Percentiles rank a stretch among this genome's conserved stretches.
Conservation (phyloP, 345 rosid species). For the Gossypium stocksii region DNA sequence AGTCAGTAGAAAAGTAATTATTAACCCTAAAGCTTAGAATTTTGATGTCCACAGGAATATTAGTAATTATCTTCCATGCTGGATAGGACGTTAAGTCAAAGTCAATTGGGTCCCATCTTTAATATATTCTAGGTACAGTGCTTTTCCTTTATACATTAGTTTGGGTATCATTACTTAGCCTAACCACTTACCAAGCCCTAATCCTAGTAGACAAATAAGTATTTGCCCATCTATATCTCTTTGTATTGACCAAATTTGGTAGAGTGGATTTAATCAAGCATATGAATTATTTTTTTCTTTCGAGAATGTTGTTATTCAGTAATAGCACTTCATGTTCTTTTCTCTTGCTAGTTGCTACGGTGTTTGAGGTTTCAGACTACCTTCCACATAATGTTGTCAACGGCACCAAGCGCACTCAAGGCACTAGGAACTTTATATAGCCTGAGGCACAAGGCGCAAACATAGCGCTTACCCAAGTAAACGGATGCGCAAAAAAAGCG, state of each 20-base stretch:
- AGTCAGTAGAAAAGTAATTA: neutral
- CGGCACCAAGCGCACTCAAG: too few species aligned
- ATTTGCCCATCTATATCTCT: neutral
- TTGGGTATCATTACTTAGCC: neutral
- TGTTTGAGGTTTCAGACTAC: neutral
- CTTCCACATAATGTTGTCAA: too few species aligned
- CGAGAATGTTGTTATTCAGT: neutral
- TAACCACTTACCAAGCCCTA: neutral
- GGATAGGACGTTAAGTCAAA: neutral
- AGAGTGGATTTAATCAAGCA: neutral
- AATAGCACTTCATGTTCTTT: neutral
- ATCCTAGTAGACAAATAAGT: neutral
- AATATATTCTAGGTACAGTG: neutral
- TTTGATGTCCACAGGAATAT: neutral
- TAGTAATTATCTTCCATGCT: neutral
- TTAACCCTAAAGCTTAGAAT: neutral
- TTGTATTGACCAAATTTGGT: neutral
- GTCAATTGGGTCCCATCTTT: neutral
- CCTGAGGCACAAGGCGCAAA: too few species aligned
- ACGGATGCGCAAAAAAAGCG: too few species aligned
- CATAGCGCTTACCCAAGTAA: too few species aligned
- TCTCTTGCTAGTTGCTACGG: neutral
- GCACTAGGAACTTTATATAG: too few species aligned
- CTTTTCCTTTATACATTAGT: neutral
- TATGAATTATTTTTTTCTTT: slow-evolving; percentile 1